Percentiles rank a stretch among this genome's conserved stretches.
Evolutionary conservation across 2,329 filamentous ascomycete species (phyloP).

Genomic region (Colletotrichum sp.): DNA sequence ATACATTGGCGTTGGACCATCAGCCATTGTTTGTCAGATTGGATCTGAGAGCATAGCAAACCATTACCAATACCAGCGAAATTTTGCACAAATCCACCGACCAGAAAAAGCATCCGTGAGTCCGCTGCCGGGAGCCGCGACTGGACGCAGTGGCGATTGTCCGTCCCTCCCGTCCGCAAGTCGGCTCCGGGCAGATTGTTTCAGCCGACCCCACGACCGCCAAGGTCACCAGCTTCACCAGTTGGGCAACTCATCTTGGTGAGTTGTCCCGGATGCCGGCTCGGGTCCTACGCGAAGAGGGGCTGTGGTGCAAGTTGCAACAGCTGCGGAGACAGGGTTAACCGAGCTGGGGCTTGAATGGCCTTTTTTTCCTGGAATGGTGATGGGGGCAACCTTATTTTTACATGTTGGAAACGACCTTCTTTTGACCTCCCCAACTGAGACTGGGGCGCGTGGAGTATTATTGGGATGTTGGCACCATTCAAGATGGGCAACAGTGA

Average conservation of each 20-base stretch:
- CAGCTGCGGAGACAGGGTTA: not conserved
- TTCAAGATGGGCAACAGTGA: accelerated
- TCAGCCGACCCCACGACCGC: not conserved
- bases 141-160: not conserved
- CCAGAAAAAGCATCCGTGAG: not conserved
- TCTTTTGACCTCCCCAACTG: not conserved
- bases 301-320: not conserved
- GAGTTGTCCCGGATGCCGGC: conserved; percentile 9
- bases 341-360: not conserved
- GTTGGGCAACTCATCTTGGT: not conserved
- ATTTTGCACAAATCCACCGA: not conserved
- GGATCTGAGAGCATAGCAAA: not conserved
- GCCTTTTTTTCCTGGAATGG: not conserved
- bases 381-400: not conserved
- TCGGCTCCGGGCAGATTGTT: conserved; percentile 3
- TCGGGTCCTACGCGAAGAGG: conserved; percentile 5
- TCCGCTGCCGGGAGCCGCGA: not conserved
- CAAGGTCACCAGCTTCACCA: not conserved
- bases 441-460: not conserved
- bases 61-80: not conserved
- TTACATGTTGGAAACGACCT: not conserved
- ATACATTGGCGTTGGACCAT: not conserved
- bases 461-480: not conserved
- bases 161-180: not conserved
- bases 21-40: not conserved